A percentile compares a stretch with the other conserved stretches of the same genome.
phyloP scores from a whole-genome alignment of 805 yeast species.

The Ogataea siamensis region DNA sequence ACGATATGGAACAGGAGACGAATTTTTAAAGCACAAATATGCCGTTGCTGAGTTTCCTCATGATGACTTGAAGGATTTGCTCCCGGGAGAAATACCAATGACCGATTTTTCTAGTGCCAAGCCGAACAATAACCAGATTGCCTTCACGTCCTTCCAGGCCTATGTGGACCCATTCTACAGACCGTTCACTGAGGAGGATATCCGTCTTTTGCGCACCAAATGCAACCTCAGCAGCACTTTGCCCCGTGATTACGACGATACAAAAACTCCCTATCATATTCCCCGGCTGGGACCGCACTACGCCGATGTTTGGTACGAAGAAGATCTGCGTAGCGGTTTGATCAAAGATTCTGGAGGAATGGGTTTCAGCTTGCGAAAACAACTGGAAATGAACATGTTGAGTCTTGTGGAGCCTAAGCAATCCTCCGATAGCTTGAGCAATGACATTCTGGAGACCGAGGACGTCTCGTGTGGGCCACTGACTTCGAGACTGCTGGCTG shows the following conservation, averaged over 20 bases:
- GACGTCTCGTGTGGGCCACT: slow-evolving; percentile 88
- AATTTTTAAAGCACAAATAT: slow-evolving; percentile 68
- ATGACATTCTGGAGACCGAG: slow-evolving; percentile 65
- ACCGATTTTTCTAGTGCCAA: slow-evolving; percentile 81
- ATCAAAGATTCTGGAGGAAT: slow-evolving; percentile 17
- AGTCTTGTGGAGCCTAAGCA: slow-evolving; percentile 49
- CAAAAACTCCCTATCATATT: slow-evolving; percentile 66
- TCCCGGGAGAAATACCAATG: slow-evolving; percentile 89
- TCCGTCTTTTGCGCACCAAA: slow-evolving; percentile 65
- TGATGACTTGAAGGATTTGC: slow-evolving; percentile 63
- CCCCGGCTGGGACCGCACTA: slow-evolving; percentile 86
- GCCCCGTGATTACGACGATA: slow-evolving; percentile 57
- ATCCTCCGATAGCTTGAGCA: slow-evolving; percentile 54
- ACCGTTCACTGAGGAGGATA: slow-evolving; percentile 74
- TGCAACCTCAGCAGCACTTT: slow-evolving; percentile 51
- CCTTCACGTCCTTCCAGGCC: slow-evolving; percentile 80
- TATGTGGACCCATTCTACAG: slow-evolving; percentile 85
- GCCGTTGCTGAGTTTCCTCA: slow-evolving; percentile 92
- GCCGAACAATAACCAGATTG: slow-evolving; percentile 85
- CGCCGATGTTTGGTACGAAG: slow-evolving; percentile 82
- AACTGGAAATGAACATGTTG: slow-evolving; percentile 24
- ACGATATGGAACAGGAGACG: slow-evolving; percentile 53
- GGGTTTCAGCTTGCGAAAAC: slow-evolving; percentile 21
- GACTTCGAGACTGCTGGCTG: slow-evolving; percentile 78
- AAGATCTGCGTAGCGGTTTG: slow-evolving; percentile 48